Evolutionary conservation across 1,139 yeast genomes (phyloP).

Genomic region (Pichia terricola): DNA sequence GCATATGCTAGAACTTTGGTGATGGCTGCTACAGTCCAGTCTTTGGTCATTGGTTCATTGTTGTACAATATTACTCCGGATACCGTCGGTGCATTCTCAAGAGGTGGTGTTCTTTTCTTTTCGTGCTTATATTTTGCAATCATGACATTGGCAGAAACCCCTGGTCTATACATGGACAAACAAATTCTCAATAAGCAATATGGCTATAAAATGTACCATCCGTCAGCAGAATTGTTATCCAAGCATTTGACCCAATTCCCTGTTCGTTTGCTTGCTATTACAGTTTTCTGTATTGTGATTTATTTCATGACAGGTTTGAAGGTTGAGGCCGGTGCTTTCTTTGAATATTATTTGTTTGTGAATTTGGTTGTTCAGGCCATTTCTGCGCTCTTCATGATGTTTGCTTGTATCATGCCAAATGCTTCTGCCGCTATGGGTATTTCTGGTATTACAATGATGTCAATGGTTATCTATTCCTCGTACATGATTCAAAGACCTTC

Average conservation of each 20-base stretch:
- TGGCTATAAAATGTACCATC: conserved; percentile 34
- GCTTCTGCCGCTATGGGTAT: conserved; percentile 43
- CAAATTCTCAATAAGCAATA: conserved; percentile 37
- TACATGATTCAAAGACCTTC: conserved; percentile 47
- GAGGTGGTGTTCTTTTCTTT: conserved; percentile 34
- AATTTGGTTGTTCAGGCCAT: conserved; percentile 33
- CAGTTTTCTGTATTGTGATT: conserved; percentile 29
- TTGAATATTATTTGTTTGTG: conserved; percentile 33
- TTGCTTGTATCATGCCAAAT: conserved; percentile 40
- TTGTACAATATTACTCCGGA: conserved; percentile 27
- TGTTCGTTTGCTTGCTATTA: conserved; percentile 26
- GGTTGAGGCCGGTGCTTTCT: conserved; percentile 34
- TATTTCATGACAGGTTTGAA: conserved; percentile 36
- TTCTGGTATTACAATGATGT: conserved; percentile 39
- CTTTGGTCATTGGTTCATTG: conserved; percentile 31
- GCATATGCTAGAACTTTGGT: conserved; percentile 36
- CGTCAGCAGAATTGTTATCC: conserved; percentile 40
- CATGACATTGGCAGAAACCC: conserved; percentile 33
- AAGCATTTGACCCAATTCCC: conserved; percentile 33
- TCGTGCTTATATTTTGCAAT: conserved; percentile 36
- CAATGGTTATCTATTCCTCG: conserved; percentile 42
- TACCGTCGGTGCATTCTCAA: conserved; percentile 30
- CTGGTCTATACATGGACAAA: conserved; percentile 32
- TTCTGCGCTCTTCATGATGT: conserved; percentile 36
- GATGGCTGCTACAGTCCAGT: conserved; percentile 41